Base-by-base conservation (phyloP, 208 protist genomes). In the Leishmania gerbilli region DNA sequence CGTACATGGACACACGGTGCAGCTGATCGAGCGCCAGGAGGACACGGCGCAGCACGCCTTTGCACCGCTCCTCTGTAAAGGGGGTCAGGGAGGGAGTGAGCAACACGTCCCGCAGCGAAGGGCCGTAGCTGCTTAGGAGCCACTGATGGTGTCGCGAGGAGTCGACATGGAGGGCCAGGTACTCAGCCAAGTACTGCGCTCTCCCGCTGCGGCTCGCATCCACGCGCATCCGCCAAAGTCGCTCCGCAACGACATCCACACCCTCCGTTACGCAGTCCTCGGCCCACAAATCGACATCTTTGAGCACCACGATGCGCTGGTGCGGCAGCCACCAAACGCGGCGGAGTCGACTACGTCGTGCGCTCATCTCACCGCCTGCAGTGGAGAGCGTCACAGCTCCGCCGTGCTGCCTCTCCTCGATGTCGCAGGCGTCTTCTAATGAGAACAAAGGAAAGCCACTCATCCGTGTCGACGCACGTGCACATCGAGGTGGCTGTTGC, bases 1-100 rank as follows among this genome's bases (percentile, higher is more conserved):
- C 84, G 71, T 88, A 74, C 8, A 58, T 56, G 31, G 79, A 79
- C 49, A 74, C 79, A 4, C 79, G 72, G 82, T 96, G 90, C 9
- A 96, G 86, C 65, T 89, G 84, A 45, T 79, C 51, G 19, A 96
- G 81, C 6, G 89, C 92, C n/a, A 68, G 65, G 45, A 93, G 75
- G 49, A 89, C 60, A 21, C 89, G 65, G 37, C 81, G 77, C 65
- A 85, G 79, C 24, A 91, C 69, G 71, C 24, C 24, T 74, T 71
- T 72, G 65, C 71, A 71, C 34, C 77, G 31, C 19, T 31, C 4
- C 49, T 84, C 82, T 40, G 37, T 56, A 31, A 82, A 56, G 15
- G 42, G 56, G n/a, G 42, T 31, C 11, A 60, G 19, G 69, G 40
- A 34, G 37, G 55, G n/a, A n/a, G 49, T 62, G 40, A 75, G 72